Base-by-base conservation (phyloP, 2,329 filamentous ascomycete genomes). In the Lachnellula cervina region DNA sequence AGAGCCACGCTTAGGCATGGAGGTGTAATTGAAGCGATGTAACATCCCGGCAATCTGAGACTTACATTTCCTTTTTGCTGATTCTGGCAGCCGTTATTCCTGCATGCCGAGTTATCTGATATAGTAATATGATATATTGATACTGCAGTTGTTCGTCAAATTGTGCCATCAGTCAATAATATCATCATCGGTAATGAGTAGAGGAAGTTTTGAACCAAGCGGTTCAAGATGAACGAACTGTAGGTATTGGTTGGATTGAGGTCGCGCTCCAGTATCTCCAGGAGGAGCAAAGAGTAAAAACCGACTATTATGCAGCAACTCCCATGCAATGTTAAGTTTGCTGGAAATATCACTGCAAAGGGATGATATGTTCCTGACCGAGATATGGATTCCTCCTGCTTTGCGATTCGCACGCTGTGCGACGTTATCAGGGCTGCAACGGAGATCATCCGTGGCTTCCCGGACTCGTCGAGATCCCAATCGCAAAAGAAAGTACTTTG, bases 81-180 rank as follows among this genome's bases (percentile, higher is more conserved):
- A 52, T 40, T 9, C n/a, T 25, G 49, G 35, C 37, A 35, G 37
- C 2, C 37, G 23, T 19, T 14, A 19, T 17, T 13, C 17, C 21
- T 21, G n/a, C 17, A 32, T 45, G 11, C 13, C 16, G 17, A 34
- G 37, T 34, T 35, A 51, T 60, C 53, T 48, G 34, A 47, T 32
- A 48, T 11, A 23, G 19, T 44, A 44, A 17, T 13, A 23, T 44
- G 14, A 25, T 53, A 13, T 25, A 32, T 49, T 54, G 43, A 38
- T 49, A 51, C 28, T 49, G 34, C 43, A 49, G 45, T 25, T 34
- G 46, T 50, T 55, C 52, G 21, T 23, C 32, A 55, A 46, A 19
- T 43, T 44, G 49, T 43, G 23, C 21, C 34, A 11, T 28, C 13
- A 34, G 21, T 23, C 9, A 43, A 25, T 21, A 34, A n/a, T 9